Conservation (phyloP, 805 yeast genomes). For the Metschnikowia borealis region DNA sequence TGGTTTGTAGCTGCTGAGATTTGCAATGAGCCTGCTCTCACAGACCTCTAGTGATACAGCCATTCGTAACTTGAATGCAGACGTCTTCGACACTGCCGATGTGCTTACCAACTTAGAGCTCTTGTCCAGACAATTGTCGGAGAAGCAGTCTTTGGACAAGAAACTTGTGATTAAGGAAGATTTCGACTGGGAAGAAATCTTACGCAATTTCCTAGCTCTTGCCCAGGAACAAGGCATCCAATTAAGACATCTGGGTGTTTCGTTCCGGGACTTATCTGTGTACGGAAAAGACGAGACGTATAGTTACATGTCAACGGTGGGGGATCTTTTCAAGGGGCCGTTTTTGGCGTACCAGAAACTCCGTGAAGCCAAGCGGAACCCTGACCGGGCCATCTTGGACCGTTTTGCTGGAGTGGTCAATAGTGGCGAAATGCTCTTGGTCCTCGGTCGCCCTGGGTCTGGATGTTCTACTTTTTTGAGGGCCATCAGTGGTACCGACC, state of each 20-base stretch:
- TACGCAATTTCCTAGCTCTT: neutral
- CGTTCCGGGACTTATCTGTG: neutral
- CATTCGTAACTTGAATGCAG: no score
- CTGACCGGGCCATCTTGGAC: neutral
- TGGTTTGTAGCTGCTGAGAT: no score
- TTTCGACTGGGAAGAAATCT: neutral
- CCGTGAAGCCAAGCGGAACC: neutral
- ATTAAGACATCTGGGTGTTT: neutral
- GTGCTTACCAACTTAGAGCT: neutral
- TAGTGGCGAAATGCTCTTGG: constrained; percentile 20
- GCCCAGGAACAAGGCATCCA: neutral
- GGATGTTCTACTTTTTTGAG: constrained; percentile 68
- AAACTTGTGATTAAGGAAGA: neutral
- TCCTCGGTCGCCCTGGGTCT: constrained; percentile 75
- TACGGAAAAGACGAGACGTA: neutral
- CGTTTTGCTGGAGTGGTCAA: neutral
- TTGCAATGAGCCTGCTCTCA: no score
- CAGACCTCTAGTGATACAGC: no score
- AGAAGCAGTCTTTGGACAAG: neutral
- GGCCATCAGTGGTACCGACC: constrained; percentile 56
- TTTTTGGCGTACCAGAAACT: neutral
- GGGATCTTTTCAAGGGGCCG: neutral
- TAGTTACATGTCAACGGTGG: neutral
- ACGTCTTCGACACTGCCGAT: neutral
- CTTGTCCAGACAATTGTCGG: neutral